These are phyloP conservation scores for Aureobasidium melanogenum DNA, from an alignment of 2,329 filamentous ascomycete species.

Conservation along the genomic window DNA sequence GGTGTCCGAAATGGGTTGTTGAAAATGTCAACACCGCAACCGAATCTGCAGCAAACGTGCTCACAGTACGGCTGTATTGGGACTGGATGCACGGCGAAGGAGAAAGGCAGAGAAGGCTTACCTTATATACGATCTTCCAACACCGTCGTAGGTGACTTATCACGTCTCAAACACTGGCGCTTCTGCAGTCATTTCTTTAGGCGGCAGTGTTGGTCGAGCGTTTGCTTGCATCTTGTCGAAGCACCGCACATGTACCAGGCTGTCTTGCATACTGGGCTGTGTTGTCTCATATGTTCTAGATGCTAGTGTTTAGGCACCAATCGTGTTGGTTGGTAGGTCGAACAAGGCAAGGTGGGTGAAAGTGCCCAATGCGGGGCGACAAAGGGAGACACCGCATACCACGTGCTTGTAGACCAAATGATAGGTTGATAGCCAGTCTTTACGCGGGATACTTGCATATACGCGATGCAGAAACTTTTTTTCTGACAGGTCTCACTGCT, in stretches of 20 bases:
- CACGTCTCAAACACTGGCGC: not conserved
- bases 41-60: not conserved
- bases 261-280: not conserved
- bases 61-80: not conserved
- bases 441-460: not conserved
- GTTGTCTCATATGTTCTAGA: not conserved
- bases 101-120: not conserved
- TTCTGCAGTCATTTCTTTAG: not conserved
- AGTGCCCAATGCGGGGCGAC: not conserved
- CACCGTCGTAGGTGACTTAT: not conserved
- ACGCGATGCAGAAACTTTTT: not conserved
- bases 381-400: not conserved
- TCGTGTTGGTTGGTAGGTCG: not conserved
- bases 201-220: not conserved
- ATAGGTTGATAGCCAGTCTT: not conserved
- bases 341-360: not conserved
- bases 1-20: not conserved
- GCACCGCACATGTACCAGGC: not conserved
- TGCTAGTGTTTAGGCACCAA: not conserved
- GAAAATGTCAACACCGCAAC: not conserved
- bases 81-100: not conserved
- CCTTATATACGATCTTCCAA: not conserved
- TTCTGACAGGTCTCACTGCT: not conserved
- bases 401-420: not conserved
- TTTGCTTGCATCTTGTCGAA: not conserved